These are phyloP conservation scores for Scytalidium lignicola DNA, from an alignment of 2,329 filamentous ascomycete species.

Conservation along the genomic window DNA sequence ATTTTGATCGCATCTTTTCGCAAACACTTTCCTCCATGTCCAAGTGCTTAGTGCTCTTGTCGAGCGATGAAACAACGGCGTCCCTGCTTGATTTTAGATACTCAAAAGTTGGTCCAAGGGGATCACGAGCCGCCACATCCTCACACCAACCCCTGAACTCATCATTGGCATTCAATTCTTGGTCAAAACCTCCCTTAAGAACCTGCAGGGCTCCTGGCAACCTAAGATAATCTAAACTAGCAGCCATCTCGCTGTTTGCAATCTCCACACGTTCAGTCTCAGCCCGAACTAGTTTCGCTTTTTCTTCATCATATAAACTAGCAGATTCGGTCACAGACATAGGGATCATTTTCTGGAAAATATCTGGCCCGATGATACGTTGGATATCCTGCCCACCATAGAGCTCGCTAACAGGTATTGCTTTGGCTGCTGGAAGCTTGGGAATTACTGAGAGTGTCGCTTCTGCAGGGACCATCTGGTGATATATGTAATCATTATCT, in stretches of 20 bases:
- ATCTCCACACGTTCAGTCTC: constrained; percentile 91
- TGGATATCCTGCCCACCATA: constrained; percentile 98
- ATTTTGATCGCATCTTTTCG: constrained; percentile 98
- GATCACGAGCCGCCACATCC: constrained; percentile 80
- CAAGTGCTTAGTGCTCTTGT: constrained; percentile 78
- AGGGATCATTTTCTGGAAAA: constrained; percentile 95
- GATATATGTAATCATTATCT: constrained; percentile 98
- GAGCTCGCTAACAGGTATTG: constrained; percentile 92
- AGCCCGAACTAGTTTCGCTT: constrained; percentile 88
- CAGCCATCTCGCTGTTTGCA: constrained; percentile 92
- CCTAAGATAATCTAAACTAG: constrained; percentile 88
- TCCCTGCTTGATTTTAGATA: constrained; percentile 72
- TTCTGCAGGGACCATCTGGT: constrained; percentile 84
- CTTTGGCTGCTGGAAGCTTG: constrained; percentile 91
- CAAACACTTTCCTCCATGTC: constrained; percentile 98
- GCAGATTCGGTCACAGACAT: constrained; percentile 95
- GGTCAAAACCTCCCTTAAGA: constrained; percentile 86
- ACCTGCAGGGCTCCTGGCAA: constrained; percentile 85
- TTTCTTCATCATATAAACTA: constrained; percentile 96
- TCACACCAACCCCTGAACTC: constrained; percentile 94
- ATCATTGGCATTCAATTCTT: constrained; percentile 80
- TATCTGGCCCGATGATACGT: constrained; percentile 90
- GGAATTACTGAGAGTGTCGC: constrained; percentile 75
- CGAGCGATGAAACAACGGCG: constrained; percentile 65
- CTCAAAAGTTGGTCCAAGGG: constrained; percentile 75